A percentile compares a stretch with the other conserved stretches of the same genome.
These are phyloP conservation scores for Termitomyces sp. DNA, from an alignment of 768 basidiomycete genomes.

Conservation along the genomic window DNA sequence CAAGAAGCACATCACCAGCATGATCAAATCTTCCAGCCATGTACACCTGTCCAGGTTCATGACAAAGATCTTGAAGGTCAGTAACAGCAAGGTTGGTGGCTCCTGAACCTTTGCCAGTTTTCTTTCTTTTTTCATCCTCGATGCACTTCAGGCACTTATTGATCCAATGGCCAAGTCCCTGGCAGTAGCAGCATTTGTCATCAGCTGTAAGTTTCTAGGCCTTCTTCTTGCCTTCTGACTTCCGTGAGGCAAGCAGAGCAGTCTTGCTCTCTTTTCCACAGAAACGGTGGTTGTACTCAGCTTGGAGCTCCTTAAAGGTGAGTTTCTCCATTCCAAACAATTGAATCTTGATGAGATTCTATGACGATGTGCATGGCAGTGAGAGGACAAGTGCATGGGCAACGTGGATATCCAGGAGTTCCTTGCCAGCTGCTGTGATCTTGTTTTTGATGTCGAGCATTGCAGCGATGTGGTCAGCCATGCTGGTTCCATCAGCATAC, in stretches of 20 bases:
- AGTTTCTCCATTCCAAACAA: background rate
- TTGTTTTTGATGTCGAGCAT: background rate
- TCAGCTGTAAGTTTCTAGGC: background rate
- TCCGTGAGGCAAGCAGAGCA: background rate
- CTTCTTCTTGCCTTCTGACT: background rate
- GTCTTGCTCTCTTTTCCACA: background rate
- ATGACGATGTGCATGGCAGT: background rate
- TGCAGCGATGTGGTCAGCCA: no score
- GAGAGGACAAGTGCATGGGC: background rate
- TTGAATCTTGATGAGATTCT: background rate
- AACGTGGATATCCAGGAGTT: background rate
- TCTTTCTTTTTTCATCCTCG: conserved; percentile 1
- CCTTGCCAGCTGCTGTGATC: background rate
- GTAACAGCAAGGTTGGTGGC: background rate
- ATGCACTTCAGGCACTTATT: background rate
- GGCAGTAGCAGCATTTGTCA: background rate
- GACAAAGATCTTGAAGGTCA: background rate
- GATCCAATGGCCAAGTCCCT: background rate
- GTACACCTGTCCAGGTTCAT: background rate
- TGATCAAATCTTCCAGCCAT: background rate
- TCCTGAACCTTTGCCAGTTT: background rate
- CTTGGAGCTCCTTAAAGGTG: background rate
- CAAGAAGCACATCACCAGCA: background rate
- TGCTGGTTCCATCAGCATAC: no score
- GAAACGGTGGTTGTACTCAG: background rate